A percentile compares a stretch with the other conserved stretches of the same genome.
Evolutionary conservation across 1,284 basidiomycete genomes (phyloP).

Genomic region (Polyporus tsugae): DNA sequence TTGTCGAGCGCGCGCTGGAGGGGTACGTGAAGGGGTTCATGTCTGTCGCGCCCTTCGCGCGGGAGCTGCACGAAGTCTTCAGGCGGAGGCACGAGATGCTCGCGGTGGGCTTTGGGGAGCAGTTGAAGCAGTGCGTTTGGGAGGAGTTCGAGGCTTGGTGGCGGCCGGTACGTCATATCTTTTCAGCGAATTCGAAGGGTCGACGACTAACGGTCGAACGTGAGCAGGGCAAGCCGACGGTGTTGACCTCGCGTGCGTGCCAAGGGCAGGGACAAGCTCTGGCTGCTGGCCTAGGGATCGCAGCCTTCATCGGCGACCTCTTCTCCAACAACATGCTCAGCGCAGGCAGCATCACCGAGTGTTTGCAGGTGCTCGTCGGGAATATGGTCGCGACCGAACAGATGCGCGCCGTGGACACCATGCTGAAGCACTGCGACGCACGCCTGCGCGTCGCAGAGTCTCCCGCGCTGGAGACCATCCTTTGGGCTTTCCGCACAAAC

Average conservation of each 20-base stretch:
- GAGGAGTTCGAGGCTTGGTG: slow-evolving; percentile 45
- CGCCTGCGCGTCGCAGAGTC: slow-evolving; percentile 22
- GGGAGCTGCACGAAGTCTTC: slow-evolving; percentile 39
- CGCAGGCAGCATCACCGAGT: slow-evolving; percentile 37
- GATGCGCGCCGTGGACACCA: slow-evolving; percentile 41
- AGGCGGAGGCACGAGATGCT: slow-evolving; percentile 1
- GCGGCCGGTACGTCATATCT: slow-evolving; percentile 42
- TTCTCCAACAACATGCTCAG: slow-evolving; percentile 38
- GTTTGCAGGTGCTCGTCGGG: slow-evolving; percentile 39
- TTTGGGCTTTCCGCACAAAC: slow-evolving; percentile 12
- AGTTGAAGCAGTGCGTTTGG: slow-evolving; percentile 41
- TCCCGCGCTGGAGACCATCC: slow-evolving; percentile 5
- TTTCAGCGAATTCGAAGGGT: neutral
- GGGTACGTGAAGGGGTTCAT: slow-evolving; percentile 23
- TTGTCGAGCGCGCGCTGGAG: slow-evolving; percentile 34
- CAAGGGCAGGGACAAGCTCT: slow-evolving; percentile 26
- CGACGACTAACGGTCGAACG: slow-evolving; percentile 17
- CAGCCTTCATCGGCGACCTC: slow-evolving; percentile 45
- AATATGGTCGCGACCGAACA: slow-evolving; percentile 42
- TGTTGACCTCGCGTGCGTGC: slow-evolving; percentile 23
- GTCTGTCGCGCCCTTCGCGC: slow-evolving; percentile 41
- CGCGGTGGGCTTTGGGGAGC: slow-evolving; percentile 40
- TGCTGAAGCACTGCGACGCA: slow-evolving; percentile 33
- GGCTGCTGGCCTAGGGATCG: slow-evolving; percentile 39
- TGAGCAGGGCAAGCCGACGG: slow-evolving; percentile 22